Evolutionary conservation across 2,329 filamentous ascomycete species (phyloP).

Genomic region (Leptographium wingfieldii): DNA sequence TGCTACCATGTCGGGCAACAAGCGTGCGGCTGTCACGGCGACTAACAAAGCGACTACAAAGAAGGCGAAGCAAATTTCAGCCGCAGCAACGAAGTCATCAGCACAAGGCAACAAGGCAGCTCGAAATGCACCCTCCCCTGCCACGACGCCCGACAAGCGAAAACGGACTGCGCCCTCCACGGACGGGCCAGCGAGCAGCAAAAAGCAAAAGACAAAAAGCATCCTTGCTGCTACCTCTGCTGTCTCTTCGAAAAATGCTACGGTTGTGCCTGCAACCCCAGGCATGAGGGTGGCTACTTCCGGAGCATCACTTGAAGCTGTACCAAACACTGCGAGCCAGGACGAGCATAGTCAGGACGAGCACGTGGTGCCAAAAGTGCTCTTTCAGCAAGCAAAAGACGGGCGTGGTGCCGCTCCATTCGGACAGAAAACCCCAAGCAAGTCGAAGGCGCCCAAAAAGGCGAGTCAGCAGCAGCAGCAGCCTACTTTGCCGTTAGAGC

Average conservation of each 20-base stretch:
- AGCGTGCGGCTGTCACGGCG: background rate
- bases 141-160: background rate
- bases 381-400: background rate
- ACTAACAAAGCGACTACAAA: background rate
- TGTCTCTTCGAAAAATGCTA: background rate
- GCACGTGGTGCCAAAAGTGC: background rate
- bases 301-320: background rate
- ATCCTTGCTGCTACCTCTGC: background rate
- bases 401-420: background rate
- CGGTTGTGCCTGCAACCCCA: constrained; percentile 6
- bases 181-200: background rate
- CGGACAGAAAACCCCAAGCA: background rate
- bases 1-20: background rate
- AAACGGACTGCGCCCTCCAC: background rate
- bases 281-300: background rate
- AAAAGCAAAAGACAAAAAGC: constrained; percentile 4
- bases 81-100: background rate
- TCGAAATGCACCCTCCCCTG: background rate
- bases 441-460: constrained; percentile 9
- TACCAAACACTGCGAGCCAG: background rate
- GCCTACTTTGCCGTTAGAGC: constrained; percentile 17
- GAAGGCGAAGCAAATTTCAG: background rate
- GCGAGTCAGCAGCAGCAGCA: constrained; percentile 5
- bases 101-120: background rate
- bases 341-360: background rate